Percentiles rank a stretch among this genome's conserved stretches.
Evolutionary conservation across 176 grass and related monocot genomes (phyloP).

Genomic region (Zea mays): DNA sequence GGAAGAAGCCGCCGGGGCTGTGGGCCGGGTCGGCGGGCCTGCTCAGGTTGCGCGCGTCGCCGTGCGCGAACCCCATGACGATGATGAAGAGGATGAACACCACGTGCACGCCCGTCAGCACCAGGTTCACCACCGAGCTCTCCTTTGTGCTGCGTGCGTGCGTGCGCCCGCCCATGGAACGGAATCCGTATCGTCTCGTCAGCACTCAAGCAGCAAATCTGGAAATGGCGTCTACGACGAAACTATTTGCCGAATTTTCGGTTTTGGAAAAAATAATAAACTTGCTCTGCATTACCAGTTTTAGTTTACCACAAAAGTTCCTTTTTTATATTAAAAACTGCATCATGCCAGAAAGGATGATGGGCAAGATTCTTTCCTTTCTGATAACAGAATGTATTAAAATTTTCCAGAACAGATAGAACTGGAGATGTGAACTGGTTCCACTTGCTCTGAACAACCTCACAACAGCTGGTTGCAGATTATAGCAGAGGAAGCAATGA

Average conservation of each 20-base stretch:
- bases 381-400: background rate
- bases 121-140: conserved; percentile 86
- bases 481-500: background rate
- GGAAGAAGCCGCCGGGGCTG: conserved; percentile 74
- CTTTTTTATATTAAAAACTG: too few species aligned
- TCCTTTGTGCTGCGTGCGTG: conserved; percentile 77
- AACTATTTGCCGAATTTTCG: too few species aligned
- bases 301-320: too few species aligned
- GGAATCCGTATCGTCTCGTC: background rate
- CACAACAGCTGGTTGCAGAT: background rate
- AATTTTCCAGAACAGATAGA: conserved; percentile 12
- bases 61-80: conserved; percentile 69
- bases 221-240: too few species aligned
- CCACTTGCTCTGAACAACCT: conserved; percentile 20
- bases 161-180: background rate
- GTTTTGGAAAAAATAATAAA: too few species aligned
- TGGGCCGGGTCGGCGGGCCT: conserved; percentile 54
- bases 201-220: too few species aligned
- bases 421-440: background rate
- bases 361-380: conserved; percentile 5
- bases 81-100: conserved; percentile 90
- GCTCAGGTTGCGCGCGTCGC: conserved; percentile 60
- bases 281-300: too few species aligned
- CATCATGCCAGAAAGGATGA: background rate
- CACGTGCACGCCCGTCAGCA: conserved; percentile 66